Percentiles rank a stretch among this genome's conserved stretches.
phyloP scores from a whole-genome alignment of 768 basidiomycete species.

The Cystofilobasidium bisporidii region DNA sequence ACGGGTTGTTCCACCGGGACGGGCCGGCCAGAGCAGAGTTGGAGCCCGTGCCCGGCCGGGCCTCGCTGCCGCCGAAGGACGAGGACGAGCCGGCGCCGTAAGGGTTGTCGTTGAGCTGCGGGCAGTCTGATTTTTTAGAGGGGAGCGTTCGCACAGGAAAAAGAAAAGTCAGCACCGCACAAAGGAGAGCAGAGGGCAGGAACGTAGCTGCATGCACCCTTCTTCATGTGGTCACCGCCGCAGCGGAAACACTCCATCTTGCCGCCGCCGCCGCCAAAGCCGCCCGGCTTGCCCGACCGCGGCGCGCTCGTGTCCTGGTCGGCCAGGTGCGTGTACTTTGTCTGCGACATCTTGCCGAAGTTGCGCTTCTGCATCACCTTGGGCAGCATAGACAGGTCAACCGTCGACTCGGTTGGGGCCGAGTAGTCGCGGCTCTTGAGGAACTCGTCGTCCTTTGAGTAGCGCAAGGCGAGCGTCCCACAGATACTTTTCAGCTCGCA shows the following conservation, averaged over 20 bases:
- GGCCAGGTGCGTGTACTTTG: slow-evolving; percentile 74
- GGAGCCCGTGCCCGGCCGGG: slow-evolving; percentile 22
- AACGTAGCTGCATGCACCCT: too few relatives aligned
- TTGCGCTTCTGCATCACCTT: slow-evolving; percentile 95
- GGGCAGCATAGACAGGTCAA: slow-evolving; percentile 80
- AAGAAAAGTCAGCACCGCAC: too few relatives aligned
- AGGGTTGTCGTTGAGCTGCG: slow-evolving; percentile 22
- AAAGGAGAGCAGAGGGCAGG: too few relatives aligned
- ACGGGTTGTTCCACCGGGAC: slow-evolving; percentile 25
- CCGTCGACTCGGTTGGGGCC: slow-evolving; percentile 73
- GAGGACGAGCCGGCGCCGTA: slow-evolving; percentile 20
- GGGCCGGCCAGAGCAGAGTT: slow-evolving; percentile 21
- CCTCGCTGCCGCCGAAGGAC: slow-evolving; percentile 19
- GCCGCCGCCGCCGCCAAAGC: slow-evolving; percentile 27
- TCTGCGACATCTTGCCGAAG: slow-evolving; percentile 47
- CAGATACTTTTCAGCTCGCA: too few relatives aligned
- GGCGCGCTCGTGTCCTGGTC: slow-evolving; percentile 82
- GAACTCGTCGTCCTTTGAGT: slow-evolving; percentile 69
- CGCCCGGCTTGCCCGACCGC: slow-evolving; percentile 34
- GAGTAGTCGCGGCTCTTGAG: slow-evolving; percentile 67
- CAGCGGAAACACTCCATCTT: slow-evolving; percentile 77
- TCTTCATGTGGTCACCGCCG: slow-evolving; percentile 86
- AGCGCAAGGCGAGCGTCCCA: neutral
- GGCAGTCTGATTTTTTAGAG: slow-evolving; percentile 26
- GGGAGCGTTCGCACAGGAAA: too few relatives aligned